Conservation (phyloP, 306 rosid genomes). For the Mimosa pudica region DNA sequence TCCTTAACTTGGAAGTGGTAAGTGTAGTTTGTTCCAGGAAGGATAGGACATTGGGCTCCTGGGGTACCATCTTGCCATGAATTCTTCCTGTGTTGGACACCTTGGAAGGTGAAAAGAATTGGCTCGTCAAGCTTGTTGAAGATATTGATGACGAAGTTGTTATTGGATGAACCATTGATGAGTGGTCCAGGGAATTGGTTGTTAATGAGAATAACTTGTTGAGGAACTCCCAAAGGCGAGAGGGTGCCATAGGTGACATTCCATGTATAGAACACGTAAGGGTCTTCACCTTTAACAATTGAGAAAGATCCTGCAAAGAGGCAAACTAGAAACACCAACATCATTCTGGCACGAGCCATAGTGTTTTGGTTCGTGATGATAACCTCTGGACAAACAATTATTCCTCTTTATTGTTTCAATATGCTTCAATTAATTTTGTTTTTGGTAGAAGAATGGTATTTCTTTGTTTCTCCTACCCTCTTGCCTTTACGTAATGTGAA, state of each 20-base stretch:
- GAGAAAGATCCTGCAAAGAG: slow-evolving; percentile 38
- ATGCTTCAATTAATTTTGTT: slow-evolving; percentile 21
- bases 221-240: slow-evolving; percentile 78
- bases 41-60: slow-evolving; percentile 85
- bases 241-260: slow-evolving; percentile 71
- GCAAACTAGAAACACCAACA: slow-evolving; percentile 34
- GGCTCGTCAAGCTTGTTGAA: slow-evolving; percentile 86
- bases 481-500: slow-evolving; percentile 30
- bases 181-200: slow-evolving; percentile 80
- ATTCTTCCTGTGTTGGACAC: slow-evolving; percentile 82
- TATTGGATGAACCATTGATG: slow-evolving; percentile 78
- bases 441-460: not conserved
- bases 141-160: slow-evolving; percentile 66
- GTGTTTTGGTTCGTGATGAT: not conserved
- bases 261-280: slow-evolving; percentile 73
- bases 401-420: not conserved
- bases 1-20: slow-evolving; percentile 82
- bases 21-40: slow-evolving; percentile 66
- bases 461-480: slow-evolving; percentile 21
- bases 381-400: not conserved
- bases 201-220: slow-evolving; percentile 88
- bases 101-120: slow-evolving; percentile 68
- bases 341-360: slow-evolving; percentile 23
- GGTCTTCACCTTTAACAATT: slow-evolving; percentile 57
- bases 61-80: slow-evolving; percentile 77